Evolutionary conservation across 73 alveolate species (phyloP).

Genomic region (Paramecium sexaurelia): DNA sequence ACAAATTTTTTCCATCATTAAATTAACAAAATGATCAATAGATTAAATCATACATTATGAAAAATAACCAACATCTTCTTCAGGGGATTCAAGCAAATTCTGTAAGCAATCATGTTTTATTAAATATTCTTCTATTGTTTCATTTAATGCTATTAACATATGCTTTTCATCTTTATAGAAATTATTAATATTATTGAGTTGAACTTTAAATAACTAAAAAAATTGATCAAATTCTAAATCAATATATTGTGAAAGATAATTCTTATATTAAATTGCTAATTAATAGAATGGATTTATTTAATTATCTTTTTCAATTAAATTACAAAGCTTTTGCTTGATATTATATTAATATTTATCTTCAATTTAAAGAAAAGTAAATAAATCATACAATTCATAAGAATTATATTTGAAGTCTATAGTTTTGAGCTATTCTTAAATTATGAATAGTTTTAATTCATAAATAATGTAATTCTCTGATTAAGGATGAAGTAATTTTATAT

Average conservation of each 20-base stretch:
- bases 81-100: neutral
- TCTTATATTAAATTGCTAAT: neutral
- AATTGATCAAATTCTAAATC: neutral
- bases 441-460: neutral
- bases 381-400: neutral
- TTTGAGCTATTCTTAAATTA: neutral
- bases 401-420: neutral
- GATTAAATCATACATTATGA: slow-evolving; percentile 1
- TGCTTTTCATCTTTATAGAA: neutral
- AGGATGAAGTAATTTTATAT: neutral
- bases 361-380: neutral
- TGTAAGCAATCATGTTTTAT: neutral
- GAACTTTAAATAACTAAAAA: neutral
- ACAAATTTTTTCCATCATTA: neutral
- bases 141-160: neutral
- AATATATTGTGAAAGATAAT: neutral
- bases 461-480: neutral
- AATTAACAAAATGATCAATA: neutral
- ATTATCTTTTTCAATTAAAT: neutral
- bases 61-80: neutral
- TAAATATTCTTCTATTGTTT: neutral
- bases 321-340: neutral
- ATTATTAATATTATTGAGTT: neutral
- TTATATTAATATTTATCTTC: neutral
- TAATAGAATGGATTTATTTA: neutral